Evolutionary conservation across 208 protist genomes (phyloP), one percentile per base, ranked within the genome.

Genomic region (Wallacemonas sp.): DNA sequence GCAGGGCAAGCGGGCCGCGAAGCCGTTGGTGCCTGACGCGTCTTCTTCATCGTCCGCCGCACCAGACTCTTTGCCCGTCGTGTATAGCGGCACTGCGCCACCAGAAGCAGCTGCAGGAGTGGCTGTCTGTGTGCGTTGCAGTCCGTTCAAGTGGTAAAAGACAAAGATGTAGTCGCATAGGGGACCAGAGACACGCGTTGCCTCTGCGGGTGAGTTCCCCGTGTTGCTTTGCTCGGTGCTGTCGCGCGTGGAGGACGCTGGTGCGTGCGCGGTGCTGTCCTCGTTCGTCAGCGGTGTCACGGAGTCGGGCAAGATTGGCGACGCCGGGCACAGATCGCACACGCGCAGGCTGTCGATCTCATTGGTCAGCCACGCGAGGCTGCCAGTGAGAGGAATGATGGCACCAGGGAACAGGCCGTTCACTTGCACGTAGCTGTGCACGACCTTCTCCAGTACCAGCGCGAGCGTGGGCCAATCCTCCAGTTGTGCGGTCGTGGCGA

Each of bases 401-500:
- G 3, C 5, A 3, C 52, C 52, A 22, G 52, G 31, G 4, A 25
- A 39, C 1, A 59, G 52, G 31, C 52, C 52, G 31, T 59, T 31
- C 22, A 25, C 32, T n/a, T 20, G 4, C 14, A 29, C 52, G 2
- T 59, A 59, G 52, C 14, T 18, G 26, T 59, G 31, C 16, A 59
- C 52, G 4, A n/a, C 52, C 52, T 59, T 59, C 52, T 59, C 52
- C 10, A 59, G 52, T 3, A 81, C 70, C 57, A 73, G 71, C 8
- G 67, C 73, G n/a, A 82, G 71, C n/a, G 74, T 67, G 28, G 77
- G 65, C 67, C 74, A 80, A 41, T 81, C 68, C 2, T 68, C 32
- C n/a, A 50, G 50, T 11, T 55, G 55, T 1, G 76, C 65, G 3
- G 70, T 65, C 20, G 75, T 82, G 32, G 52, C 69, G 33, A 87